Percentiles rank a stretch among this genome's conserved stretches.
Conservation (phyloP, 176 grass and related monocot genomes). For the Aegilops sharonensis region DNA sequence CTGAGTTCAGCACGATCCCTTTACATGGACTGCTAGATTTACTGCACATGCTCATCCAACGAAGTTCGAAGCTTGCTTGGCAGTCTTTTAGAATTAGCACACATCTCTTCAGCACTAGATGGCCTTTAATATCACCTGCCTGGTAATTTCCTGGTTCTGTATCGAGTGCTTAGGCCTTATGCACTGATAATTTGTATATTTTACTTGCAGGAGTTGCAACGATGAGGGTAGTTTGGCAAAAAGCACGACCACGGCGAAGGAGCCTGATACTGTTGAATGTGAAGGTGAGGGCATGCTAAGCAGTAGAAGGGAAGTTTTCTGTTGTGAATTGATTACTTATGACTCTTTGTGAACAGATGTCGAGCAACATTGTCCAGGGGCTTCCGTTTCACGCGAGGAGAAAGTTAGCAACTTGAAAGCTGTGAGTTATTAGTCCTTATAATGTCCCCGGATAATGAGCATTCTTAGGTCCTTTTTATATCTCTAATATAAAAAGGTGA, state of each 20-base stretch:
- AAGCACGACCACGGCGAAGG: slow-evolving; percentile 44
- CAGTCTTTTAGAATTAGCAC: background rate
- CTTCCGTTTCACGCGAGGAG: slow-evolving; percentile 76
- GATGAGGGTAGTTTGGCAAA: slow-evolving; percentile 62
- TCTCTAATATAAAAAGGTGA: background rate
- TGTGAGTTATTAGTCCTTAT: slow-evolving; percentile 54
- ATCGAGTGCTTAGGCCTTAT: background rate
- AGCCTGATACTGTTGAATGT: slow-evolving; percentile 69
- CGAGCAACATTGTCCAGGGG: slow-evolving; percentile 85
- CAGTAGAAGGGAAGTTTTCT: background rate
- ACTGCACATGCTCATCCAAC: background rate
- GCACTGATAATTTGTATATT: background rate
- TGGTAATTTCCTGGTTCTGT: background rate
- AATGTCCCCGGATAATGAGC: background rate
- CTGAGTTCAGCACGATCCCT: background rate
- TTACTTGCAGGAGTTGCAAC: slow-evolving; percentile 37
- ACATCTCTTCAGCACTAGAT: background rate
- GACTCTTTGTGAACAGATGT: slow-evolving; percentile 52
- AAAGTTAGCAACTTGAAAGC: slow-evolving; percentile 97
- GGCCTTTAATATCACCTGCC: background rate
- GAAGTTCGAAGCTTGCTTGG: background rate
- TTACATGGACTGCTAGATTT: background rate
- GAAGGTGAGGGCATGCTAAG: slow-evolving; percentile 59
- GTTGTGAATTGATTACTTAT: slow-evolving; percentile 17
- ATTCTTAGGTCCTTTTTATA: background rate